These are phyloP conservation scores for Penicillium coffeae DNA, from an alignment of 495 filamentous ascomycete genomes.

Conservation along the genomic window DNA sequence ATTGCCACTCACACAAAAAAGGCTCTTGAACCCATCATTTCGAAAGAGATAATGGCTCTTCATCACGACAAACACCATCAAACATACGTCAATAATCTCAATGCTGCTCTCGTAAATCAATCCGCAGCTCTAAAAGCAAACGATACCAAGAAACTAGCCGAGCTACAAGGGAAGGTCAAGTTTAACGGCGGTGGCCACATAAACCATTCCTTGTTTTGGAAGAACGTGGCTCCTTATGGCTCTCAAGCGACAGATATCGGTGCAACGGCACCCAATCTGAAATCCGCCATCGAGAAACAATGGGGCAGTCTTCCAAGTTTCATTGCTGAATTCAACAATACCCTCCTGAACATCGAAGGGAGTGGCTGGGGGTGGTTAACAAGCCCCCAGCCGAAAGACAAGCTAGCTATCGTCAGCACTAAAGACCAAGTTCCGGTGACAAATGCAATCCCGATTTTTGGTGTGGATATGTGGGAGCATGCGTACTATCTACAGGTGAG, in stretches of 20 bases:
- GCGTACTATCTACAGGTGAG: slow-evolving; percentile 59
- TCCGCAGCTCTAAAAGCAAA: slow-evolving; percentile 37
- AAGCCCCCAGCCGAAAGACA: slow-evolving; percentile 59
- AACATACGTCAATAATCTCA: slow-evolving; percentile 63
- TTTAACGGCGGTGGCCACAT: slow-evolving; percentile 95
- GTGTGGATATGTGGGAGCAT: slow-evolving; percentile 98
- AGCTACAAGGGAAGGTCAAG: slow-evolving; percentile 78
- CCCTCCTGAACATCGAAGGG: slow-evolving; percentile 85
- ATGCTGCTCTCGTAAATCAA: slow-evolving; percentile 50
- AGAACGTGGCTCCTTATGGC: slow-evolving; percentile 70
- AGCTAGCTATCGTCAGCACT: slow-evolving; percentile 67
- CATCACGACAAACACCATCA: slow-evolving; percentile 65
- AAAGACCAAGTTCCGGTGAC: slow-evolving; percentile 89
- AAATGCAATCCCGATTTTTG: slow-evolving; percentile 72
- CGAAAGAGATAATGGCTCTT: slow-evolving; percentile 90
- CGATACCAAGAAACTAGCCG: slow-evolving; percentile 60
- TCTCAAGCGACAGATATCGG: slow-evolving; percentile 63
- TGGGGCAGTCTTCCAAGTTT: slow-evolving; percentile 69
- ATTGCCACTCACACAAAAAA: slow-evolving; percentile 9
- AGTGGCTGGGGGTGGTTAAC: slow-evolving; percentile 94
- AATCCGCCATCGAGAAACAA: slow-evolving; percentile 61
- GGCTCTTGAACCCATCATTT: slow-evolving; percentile 92
- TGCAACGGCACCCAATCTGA: slow-evolving; percentile 45
- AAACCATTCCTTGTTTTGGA: slow-evolving; percentile 92
- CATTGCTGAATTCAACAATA: slow-evolving; percentile 61